phyloP scores from a whole-genome alignment of 2,329 filamentous ascomycete species.

The Alternaria longipes region DNA sequence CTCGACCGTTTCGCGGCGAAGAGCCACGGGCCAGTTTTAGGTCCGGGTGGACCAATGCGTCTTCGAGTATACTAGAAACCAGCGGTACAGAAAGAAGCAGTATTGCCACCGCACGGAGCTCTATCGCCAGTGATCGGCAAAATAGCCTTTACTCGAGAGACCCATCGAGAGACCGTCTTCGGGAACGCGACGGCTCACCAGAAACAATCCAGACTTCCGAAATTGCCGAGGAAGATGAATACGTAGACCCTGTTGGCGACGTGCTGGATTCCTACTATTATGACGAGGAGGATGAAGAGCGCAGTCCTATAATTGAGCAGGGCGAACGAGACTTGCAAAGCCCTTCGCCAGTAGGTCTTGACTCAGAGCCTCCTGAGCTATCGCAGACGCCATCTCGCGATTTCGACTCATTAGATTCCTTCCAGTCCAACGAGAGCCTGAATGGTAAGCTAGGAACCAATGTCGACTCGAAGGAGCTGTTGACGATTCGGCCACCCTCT shows the following conservation, averaged over 20 bases:
- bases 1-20: conserved; percentile 43
- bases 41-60: conserved; percentile 66
- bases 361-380: conserved; percentile 34
- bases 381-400: conserved; percentile 43
- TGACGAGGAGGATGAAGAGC: conserved; percentile 55
- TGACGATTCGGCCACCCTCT: conserved; percentile 24
- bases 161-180: conserved; percentile 35
- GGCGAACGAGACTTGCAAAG: conserved; percentile 18
- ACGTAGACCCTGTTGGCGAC: conserved; percentile 66
- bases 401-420: conserved; percentile 35
- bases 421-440: conserved; percentile 34
- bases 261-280: conserved; percentile 69
- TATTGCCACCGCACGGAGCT: conserved; percentile 80
- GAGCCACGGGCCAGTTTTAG: conserved; percentile 67
- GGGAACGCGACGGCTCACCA: conserved; percentile 43
- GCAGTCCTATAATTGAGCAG: conserved; percentile 21
- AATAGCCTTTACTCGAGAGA: conserved; percentile 57
- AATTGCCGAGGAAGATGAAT: conserved; percentile 44
- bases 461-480: conserved; percentile 18
- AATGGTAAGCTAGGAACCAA: conserved; percentile 16
- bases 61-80: conserved; percentile 65
- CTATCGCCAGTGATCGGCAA: conserved; percentile 65
- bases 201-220: conserved; percentile 38
- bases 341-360: conserved; percentile 30
- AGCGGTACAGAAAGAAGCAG: conserved; percentile 84